phyloP scores from a whole-genome alignment of 805 yeast genomes.

The Suhomyces emberorum region DNA sequence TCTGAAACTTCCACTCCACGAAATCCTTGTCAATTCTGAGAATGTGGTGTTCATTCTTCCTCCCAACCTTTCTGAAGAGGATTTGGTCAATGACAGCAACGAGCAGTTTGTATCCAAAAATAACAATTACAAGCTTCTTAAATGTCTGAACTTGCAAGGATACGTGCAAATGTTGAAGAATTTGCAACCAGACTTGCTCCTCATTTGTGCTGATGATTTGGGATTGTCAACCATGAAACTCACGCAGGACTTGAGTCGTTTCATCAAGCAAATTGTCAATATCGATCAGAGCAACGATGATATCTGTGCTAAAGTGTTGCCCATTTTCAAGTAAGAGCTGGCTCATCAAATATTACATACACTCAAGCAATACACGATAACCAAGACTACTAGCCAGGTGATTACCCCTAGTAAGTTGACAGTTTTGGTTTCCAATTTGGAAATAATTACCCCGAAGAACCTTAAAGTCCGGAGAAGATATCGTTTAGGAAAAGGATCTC shows the following conservation, averaged over 20 bases:
- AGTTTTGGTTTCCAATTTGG: too few relatives aligned
- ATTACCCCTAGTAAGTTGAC: too few relatives aligned
- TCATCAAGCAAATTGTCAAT: conserved; percentile 34
- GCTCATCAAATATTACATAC: too few relatives aligned
- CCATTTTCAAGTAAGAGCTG: conserved; percentile 14
- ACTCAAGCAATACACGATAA: too few relatives aligned
- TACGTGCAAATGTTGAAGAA: conserved; percentile 38
- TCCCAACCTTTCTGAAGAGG: conserved; percentile 40
- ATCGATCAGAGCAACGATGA: conserved; percentile 23
- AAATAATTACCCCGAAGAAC: too few relatives aligned
- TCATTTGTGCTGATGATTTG: conserved; percentile 41
- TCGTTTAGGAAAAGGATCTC: too few relatives aligned
- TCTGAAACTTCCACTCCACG: conserved; percentile 35
- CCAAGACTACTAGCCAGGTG: too few relatives aligned
- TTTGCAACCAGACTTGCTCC: conserved; percentile 38
- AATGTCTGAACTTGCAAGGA: conserved; percentile 39
- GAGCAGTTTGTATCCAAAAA: conserved; percentile 6
- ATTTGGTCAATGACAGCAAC: conserved; percentile 19
- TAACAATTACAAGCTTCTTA: conserved; percentile 36
- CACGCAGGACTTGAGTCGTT: conserved; percentile 35
- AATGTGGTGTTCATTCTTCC: conserved; percentile 44
- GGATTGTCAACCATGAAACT: conserved; percentile 27
- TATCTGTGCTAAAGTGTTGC: conserved; percentile 18
- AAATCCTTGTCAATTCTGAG: conserved; percentile 33
- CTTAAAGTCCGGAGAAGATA: too few relatives aligned